These are phyloP conservation scores for Mallotus japonicus DNA, from an alignment of 441 rosid species.

Conservation along the genomic window DNA sequence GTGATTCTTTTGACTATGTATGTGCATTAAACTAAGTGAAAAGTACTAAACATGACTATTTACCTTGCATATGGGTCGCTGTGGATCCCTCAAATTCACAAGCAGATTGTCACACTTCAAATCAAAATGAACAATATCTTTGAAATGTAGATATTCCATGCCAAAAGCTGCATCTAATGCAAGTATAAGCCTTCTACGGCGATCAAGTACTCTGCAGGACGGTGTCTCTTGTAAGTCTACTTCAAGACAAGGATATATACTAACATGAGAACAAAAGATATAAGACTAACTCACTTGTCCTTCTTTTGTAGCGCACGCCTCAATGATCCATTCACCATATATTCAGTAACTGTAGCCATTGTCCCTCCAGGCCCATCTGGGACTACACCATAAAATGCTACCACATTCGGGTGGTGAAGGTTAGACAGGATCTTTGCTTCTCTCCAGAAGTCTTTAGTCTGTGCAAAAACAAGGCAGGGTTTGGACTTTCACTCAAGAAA, in stretches of 20 bases:
- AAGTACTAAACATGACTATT: neutral
- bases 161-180: constrained; percentile 94
- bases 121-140: constrained; percentile 87
- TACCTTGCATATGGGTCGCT: constrained; percentile 92
- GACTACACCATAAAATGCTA: constrained; percentile 94
- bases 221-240: constrained; percentile 17
- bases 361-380: constrained; percentile 97
- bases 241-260: neutral
- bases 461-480: constrained; percentile 16
- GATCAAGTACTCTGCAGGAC: constrained; percentile 64
- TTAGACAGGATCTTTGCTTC: constrained; percentile 89
- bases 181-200: constrained; percentile 69
- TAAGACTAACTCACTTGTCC: constrained; percentile 54
- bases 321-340: constrained; percentile 96
- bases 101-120: constrained; percentile 90
- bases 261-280: neutral
- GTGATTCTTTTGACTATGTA: neutral
- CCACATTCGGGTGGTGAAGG: constrained; percentile 94
- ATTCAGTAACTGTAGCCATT: constrained; percentile 90
- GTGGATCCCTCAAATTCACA: constrained; percentile 83
- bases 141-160: constrained; percentile 89
- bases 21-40: neutral
- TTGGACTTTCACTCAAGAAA: constrained; percentile 12
- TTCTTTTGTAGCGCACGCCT: constrained; percentile 85
- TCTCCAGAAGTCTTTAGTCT: constrained; percentile 95